Evolutionary conservation across 2,329 filamentous ascomycete genomes (phyloP).

Genomic region (Aureobasidium subglaciale): DNA sequence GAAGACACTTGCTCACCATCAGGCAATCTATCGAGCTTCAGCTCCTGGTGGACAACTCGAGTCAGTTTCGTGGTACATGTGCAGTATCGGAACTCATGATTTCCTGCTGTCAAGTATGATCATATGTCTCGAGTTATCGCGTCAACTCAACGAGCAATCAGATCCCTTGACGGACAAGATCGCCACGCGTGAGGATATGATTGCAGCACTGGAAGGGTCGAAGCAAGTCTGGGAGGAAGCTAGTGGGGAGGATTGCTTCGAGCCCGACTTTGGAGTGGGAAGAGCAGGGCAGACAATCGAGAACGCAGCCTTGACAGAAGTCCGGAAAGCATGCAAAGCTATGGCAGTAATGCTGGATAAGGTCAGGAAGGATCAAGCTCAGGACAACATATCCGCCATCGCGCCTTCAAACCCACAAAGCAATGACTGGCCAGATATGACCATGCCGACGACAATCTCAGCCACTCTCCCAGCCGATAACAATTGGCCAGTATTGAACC

Average conservation of each 20-base stretch:
- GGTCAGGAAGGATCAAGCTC: conserved; percentile 19
- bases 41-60: conserved; percentile 38
- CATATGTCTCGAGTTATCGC: conserved; percentile 38
- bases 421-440: not conserved
- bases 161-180: conserved; percentile 17
- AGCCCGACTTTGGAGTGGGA: not conserved
- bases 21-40: conserved; percentile 44
- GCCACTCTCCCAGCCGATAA: not conserved
- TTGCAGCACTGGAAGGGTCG: conserved; percentile 27
- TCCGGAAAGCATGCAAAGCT: conserved; percentile 26
- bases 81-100: conserved; percentile 39
- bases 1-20: conserved; percentile 43
- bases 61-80: conserved; percentile 40
- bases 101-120: conserved; percentile 45
- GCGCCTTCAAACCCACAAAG: not conserved
- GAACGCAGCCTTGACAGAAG: conserved; percentile 24
- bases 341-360: conserved; percentile 29
- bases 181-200: conserved; percentile 20
- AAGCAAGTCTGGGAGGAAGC: conserved; percentile 26
- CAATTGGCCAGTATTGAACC: not conserved
- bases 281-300: not conserved
- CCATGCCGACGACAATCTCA: not conserved
- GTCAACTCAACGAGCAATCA: conserved; percentile 15
- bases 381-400: no score
- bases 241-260: conserved; percentile 12